These are phyloP conservation scores for Neofusicoccum umdonicola DNA, from an alignment of 2,329 filamentous ascomycete species.

Conservation along the genomic window DNA sequence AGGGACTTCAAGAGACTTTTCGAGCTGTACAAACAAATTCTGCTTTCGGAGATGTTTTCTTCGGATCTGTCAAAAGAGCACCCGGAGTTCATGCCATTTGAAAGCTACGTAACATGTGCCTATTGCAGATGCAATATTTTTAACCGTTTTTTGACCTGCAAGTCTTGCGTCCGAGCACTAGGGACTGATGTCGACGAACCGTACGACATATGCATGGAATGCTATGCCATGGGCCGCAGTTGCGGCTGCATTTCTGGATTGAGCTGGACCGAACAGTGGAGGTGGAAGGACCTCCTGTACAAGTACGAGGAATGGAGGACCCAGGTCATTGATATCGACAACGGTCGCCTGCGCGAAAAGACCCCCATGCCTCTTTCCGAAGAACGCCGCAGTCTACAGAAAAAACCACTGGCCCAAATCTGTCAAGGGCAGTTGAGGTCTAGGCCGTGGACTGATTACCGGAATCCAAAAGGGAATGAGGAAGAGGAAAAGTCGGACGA, in stretches of 20 bases:
- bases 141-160: slow-evolving; percentile 93
- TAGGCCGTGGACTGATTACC: slow-evolving; percentile 80
- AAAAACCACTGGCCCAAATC: slow-evolving; percentile 85
- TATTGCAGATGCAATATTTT: slow-evolving; percentile 97
- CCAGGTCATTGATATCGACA: slow-evolving; percentile 72
- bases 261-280: slow-evolving; percentile 90
- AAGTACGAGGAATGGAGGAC: slow-evolving; percentile 82
- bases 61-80: slow-evolving; percentile 62
- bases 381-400: slow-evolving; percentile 64
- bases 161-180: slow-evolving; percentile 69
- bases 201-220: slow-evolving; percentile 98
- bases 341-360: slow-evolving; percentile 61
- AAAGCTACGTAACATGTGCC: slow-evolving; percentile 90
- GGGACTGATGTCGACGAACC: slow-evolving; percentile 73
- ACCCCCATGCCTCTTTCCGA: slow-evolving; percentile 71
- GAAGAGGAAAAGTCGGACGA: slow-evolving; percentile 48
- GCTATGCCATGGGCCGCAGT: slow-evolving; percentile 94
- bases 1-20: slow-evolving; percentile 83
- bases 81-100: slow-evolving; percentile 75
- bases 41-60: slow-evolving; percentile 84
- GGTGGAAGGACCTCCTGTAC: slow-evolving; percentile 72
- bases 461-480: slow-evolving; percentile 53
- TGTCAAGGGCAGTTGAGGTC: slow-evolving; percentile 82
- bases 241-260: slow-evolving; percentile 84
- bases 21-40: slow-evolving; percentile 69